A percentile compares a stretch with the other conserved stretches of the same genome.
phyloP scores from a whole-genome alignment of 2,329 filamentous ascomycete species.

The Aspergillus eucalypticola region DNA sequence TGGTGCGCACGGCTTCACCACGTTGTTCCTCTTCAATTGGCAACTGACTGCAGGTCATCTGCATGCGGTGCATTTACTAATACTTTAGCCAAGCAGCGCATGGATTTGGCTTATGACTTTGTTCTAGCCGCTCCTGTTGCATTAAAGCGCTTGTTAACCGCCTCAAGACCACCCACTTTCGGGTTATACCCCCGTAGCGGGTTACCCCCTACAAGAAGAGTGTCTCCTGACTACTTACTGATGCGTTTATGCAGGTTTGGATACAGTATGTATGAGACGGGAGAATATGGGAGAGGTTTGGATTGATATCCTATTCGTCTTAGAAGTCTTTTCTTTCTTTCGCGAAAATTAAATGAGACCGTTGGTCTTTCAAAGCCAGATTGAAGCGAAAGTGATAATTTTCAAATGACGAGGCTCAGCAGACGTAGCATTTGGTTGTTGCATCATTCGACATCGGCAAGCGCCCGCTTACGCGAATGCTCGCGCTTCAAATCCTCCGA shows the following conservation, averaged over 20 bases:
- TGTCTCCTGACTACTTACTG: background rate
- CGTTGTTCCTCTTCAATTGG: too few species aligned
- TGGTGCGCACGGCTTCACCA: too few species aligned
- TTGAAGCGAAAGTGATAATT: too few species aligned
- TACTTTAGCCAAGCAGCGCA: background rate
- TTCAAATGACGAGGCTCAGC: background rate
- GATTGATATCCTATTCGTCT: too few species aligned
- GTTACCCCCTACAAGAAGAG: background rate
- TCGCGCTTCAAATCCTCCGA: conserved; percentile 37
- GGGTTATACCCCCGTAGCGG: too few species aligned
- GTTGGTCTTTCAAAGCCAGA: too few species aligned
- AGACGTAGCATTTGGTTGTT: background rate
- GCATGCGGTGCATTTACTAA: too few species aligned
- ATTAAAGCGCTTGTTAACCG: background rate
- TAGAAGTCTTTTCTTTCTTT: too few species aligned
- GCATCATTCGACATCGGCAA: conserved; percentile 14
- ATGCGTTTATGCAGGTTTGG: background rate
- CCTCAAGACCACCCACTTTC: background rate
- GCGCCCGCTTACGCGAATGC: conserved; percentile 27
- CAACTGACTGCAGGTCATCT: background rate
- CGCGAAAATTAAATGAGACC: too few species aligned
- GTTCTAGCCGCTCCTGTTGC: background rate
- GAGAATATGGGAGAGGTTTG: too few species aligned
- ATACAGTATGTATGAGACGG: conserved; percentile 1
- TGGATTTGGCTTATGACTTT: background rate